phyloP scores from a whole-genome alignment of 2,329 filamentous ascomycete species.

The Alternaria viburni region DNA sequence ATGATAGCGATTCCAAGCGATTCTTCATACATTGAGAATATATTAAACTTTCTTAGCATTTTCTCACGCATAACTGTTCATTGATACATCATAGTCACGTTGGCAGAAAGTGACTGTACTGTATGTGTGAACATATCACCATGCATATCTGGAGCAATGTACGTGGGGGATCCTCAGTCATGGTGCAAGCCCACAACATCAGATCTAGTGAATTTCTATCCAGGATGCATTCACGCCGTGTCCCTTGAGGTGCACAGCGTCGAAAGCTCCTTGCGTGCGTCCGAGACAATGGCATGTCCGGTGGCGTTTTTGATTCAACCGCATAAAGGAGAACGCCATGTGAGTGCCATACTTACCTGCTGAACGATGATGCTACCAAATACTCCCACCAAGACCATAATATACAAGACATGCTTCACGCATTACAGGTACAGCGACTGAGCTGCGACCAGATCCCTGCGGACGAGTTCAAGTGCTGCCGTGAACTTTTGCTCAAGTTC shows the following conservation, averaged over 20 bases:
- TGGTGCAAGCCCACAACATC: conserved; percentile 17
- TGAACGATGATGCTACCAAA: conserved; percentile 20
- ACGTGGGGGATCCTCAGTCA: conserved; percentile 33
- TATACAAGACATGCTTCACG: conserved; percentile 20
- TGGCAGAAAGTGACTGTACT: no score
- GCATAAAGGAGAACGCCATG: conserved; percentile 23
- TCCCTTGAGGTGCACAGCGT: conserved; percentile 19
- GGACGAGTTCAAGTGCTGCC: conserved; percentile 80
- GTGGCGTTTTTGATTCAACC: conserved; percentile 17
- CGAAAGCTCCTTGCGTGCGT: conserved; percentile 24
- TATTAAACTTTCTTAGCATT: neutral
- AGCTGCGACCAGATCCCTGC: conserved; percentile 91
- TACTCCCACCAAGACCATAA: conserved; percentile 14
- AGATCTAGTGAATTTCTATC: conserved; percentile 42
- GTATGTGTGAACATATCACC: neutral
- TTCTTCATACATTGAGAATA: neutral
- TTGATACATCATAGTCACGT: neutral
- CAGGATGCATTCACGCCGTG: conserved; percentile 23
- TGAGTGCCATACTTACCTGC: conserved; percentile 22
- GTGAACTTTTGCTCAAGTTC: conserved; percentile 94
- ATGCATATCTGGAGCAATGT: neutral
- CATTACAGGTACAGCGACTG: conserved; percentile 81
- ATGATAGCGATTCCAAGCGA: conserved; percentile 1
- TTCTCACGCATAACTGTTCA: neutral
- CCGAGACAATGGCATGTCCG: conserved; percentile 21